Evolutionary conservation across 345 rosid species (phyloP), one percentile per base, ranked within the genome.

Genomic region (Combretum micranthum): DNA sequence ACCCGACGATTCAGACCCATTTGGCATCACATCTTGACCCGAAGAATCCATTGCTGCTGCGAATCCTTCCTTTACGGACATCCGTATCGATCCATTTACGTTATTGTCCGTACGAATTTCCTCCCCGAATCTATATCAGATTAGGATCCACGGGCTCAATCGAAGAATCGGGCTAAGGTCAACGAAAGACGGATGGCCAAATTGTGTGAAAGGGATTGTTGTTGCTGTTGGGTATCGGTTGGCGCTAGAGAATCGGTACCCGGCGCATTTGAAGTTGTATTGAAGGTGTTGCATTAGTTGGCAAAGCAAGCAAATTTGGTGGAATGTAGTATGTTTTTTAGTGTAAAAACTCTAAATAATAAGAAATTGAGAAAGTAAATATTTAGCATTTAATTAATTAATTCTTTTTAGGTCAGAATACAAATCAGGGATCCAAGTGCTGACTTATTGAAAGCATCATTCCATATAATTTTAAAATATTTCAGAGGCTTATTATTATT

Each of bases 301-400:
- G 96, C 75, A 45, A 92, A 92, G 77, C 98, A 92, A 60, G 95
- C 98, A n/a, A 88, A 92, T 80, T 71, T 92, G 64, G 90, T 94
- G 0, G 96, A 83, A 52, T 92, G n/a, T n/a, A n/a, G n/a, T n/a
- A n/a, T n/a, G n/a, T n/a, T n/a, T n/a, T n/a, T n/a, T n/a, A n/a
- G n/a, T n/a, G n/a, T n/a, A n/a, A n/a, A n/a, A n/a, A n/a, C n/a
- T n/a, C n/a, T n/a, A n/a, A n/a, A n/a, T n/a, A n/a, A n/a, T n/a
- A n/a, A n/a, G n/a, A n/a, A n/a, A n/a, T n/a, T n/a, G n/a, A n/a
- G n/a, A n/a, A n/a, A n/a, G n/a, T n/a, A n/a, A n/a, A n/a, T n/a
- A n/a, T n/a, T n/a, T n/a, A n/a, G n/a, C n/a, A n/a, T n/a, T n/a
- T n/a, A n/a, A n/a, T n/a, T n/a, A n/a, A n/a, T n/a, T n/a, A n/a